A percentile compares a stretch with the other conserved stretches of the same genome.
Conservation (phyloP, 768 basidiomycete genomes). For the Rickenella mellea region DNA sequence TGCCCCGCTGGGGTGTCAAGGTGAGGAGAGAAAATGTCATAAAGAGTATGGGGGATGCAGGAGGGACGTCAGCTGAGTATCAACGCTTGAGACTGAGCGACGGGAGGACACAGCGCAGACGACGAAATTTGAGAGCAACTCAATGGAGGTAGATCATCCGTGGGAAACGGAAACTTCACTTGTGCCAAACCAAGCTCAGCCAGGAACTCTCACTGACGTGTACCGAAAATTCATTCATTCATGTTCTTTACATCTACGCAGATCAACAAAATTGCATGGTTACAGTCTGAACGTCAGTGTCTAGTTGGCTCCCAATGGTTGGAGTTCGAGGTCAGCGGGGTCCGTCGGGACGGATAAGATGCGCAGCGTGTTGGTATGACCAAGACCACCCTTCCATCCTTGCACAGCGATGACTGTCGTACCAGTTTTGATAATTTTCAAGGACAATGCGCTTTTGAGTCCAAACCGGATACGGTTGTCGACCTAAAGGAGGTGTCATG, state of each 20-base stretch:
- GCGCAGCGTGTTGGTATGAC: constrained; percentile 88
- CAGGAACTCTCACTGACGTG: background rate
- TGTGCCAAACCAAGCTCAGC: background rate
- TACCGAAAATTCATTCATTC: background rate
- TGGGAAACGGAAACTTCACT: too few species aligned
- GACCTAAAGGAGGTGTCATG: constrained; percentile 34
- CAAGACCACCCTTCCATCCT: constrained; percentile 98
- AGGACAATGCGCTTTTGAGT: constrained; percentile 67
- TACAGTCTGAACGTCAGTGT: background rate
- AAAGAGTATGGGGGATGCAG: too few species aligned
- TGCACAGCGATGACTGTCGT: constrained; percentile 91
- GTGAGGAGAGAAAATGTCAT: constrained; percentile 43
- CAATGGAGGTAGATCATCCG: too few species aligned
- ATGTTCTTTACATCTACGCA: background rate
- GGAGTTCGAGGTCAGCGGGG: constrained; percentile 64
- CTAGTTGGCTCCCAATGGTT: constrained; percentile 36
- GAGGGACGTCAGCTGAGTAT: too few species aligned
- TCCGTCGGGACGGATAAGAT: constrained; percentile 80
- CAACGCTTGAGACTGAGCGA: too few species aligned
- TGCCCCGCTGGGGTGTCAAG: constrained; percentile 33
- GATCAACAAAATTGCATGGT: background rate
- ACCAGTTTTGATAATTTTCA: constrained; percentile 84
- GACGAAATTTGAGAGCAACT: too few species aligned
- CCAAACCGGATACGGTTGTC: constrained; percentile 89
- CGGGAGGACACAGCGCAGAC: too few species aligned